Conservation (phyloP, 2,329 filamentous ascomycete genomes). For the Epichloe glyceriae region DNA sequence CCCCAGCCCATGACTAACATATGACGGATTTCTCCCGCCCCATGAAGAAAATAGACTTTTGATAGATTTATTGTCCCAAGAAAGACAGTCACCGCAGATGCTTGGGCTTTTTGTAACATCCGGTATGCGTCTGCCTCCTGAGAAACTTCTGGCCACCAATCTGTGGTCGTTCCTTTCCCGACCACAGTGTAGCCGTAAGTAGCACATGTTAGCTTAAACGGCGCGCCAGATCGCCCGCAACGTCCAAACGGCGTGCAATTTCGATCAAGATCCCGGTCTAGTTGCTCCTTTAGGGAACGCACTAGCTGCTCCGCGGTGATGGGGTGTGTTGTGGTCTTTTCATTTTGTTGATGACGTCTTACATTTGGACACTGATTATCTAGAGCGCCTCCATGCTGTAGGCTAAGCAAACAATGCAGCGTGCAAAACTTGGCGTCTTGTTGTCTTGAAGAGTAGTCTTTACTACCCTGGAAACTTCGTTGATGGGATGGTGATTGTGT, state of each 20-base stretch:
- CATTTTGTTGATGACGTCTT: background rate
- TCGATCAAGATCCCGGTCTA: background rate
- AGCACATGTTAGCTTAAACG: conserved; percentile 2
- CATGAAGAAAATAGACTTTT: conserved; percentile 1
- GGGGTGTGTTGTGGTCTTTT: background rate
- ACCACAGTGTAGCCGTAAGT: conserved; percentile 4
- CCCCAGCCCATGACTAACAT: conserved; percentile 5
- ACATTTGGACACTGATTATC: conserved; percentile 3
- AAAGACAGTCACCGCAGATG: conserved; percentile 3
- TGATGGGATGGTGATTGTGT: background rate
- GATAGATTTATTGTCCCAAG: conserved; percentile 1
- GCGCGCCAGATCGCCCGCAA: conserved; percentile 1
- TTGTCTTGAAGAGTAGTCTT: background rate
- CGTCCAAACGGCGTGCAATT: conserved; percentile 2
- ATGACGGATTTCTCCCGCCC: conserved; percentile 1
- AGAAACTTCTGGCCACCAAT: conserved; percentile 1
- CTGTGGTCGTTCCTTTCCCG: conserved; percentile 2
- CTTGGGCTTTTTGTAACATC: conserved; percentile 1
- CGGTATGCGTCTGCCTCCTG: background rate
- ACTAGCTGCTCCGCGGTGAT: background rate
- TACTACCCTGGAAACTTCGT: background rate
- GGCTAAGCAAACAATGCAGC: background rate
- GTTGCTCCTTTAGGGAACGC: background rate
- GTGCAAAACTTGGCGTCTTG: conserved; percentile 1
- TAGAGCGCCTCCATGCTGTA: background rate